Base-by-base conservation (phyloP, 257 asterid genomes). In the Solanum lignicaule region DNA sequence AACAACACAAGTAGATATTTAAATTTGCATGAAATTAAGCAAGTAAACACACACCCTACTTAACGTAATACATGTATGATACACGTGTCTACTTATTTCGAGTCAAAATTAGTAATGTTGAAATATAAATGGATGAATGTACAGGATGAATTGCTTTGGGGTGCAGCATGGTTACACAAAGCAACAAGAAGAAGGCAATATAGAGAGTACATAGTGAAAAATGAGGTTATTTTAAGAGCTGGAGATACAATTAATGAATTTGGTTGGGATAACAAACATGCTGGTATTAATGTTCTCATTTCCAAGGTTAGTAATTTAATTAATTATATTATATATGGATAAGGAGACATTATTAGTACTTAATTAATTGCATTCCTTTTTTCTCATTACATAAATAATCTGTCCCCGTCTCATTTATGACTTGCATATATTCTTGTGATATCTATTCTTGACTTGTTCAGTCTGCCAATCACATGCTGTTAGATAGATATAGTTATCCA, bases 211-310 rank as follows among this genome's bases (percentile, higher is more conserved):
- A 96, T 96, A 76, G 95, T 94, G 82, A 88, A 87, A 89, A 96
- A 96, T 90, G 96, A 95, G 93, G 97, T 94, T 6, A 81, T 94
- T 3, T 89, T 96, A 62, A 89, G 98, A 87, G 99, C 98, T n/a
- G 97, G 97, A 75, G 99, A 96, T 73, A 92, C 95, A 6, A 93
- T 96, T 88, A 94, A 96, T 88, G 99, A 95, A 91, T 95, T 96
- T 85, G 99, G 99, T 36, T 95, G 99, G 99, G 98, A 94, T 89
- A 95, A 96, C 92, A 95, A 96, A 90, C 99, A 96, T 55, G 98
- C 99, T 9, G 98, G 99, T 52, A 96, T 96, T 86, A 94, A 96
- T 90, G 93, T 96, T 8, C 98, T 96, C 88, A 93, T 95, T 71
- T 94, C 99, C 91, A 95, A 96, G 98, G 98, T 94, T 72, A 52